Evolutionary conservation across 352 stramenopile genomes (phyloP).

Genomic region (Phytophthora meadii): DNA sequence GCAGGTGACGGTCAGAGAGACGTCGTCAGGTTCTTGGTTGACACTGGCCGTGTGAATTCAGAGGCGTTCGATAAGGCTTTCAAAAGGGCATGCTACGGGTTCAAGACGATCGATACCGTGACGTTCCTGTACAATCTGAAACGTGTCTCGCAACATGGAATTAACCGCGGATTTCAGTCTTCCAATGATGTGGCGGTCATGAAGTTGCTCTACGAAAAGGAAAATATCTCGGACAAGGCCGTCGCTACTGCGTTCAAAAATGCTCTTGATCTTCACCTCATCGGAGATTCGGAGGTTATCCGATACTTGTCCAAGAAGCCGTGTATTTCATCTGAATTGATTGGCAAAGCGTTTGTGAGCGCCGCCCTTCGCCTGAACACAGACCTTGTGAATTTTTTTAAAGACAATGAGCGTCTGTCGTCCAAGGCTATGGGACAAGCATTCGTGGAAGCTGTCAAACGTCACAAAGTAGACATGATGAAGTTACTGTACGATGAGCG

Average conservation of each 20-base stretch:
- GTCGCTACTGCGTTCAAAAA: conserved; percentile 1
- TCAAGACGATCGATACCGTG: neutral
- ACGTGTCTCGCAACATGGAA: neutral
- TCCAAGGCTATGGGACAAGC: neutral
- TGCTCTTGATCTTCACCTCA: neutral
- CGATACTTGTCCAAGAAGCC: neutral
- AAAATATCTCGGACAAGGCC: neutral
- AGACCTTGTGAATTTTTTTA: neutral
- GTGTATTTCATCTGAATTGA: neutral
- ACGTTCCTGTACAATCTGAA: neutral
- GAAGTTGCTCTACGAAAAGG: neutral
- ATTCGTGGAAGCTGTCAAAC: conserved; percentile 1
- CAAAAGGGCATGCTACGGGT: neutral
- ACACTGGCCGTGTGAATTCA: neutral
- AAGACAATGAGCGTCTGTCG: neutral
- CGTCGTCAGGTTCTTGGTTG: neutral
- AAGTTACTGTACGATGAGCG: neutral
- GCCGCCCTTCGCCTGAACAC: neutral
- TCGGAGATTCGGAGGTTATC: neutral
- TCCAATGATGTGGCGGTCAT: neutral
- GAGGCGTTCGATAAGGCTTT: conserved; percentile 1
- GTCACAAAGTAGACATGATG: neutral
- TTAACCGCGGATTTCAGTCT: neutral
- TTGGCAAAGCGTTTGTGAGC: neutral
- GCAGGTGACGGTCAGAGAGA: neutral